Evolutionary conservation across 208 protist species (phyloP), one percentile per base, ranked within the genome.

Genomic region (Acanthamoeba lenticulata): DNA sequence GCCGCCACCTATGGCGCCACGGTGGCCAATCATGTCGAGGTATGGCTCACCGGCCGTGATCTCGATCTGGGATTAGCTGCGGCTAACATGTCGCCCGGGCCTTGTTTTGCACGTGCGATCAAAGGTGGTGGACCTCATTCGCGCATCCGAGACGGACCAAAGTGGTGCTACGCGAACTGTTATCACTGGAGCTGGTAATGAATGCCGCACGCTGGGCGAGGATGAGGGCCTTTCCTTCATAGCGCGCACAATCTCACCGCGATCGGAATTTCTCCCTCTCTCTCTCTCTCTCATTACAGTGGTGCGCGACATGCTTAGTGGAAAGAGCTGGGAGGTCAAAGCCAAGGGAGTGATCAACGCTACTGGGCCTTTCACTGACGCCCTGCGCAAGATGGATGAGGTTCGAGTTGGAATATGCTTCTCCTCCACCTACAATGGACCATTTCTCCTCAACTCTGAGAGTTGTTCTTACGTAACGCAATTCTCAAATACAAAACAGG

Each of bases 1-100:
- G 98, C 99, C 13, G 97, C 98, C 38, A 96, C 97, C 21, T 98
- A 98, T 44, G 95, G 95, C 32, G 98, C 99, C 7, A 95, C 97
- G n/a, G 97, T 98, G n/a, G 95, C 97, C 29, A 99, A 99, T 96
- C 98, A 99, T 96, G 96, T 97, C 32, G 94, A 97, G 44, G 95
- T 97, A 0, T 3, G 49, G 1, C 44, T 60, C 52, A 27, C 52
- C 6, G 0, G 15, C 5, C 15, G 5, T 3, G 11, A 81, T 67
- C 57, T 34, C n/a, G n/a, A 36, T 11, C 13, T n/a, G 1, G 34
- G 1, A 65, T n/a, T 67, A 34, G n/a, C n/a, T 36, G 57, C 96
- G 15, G 27, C 83, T 5, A 93, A 77, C n/a, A 4, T n/a, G 19
- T 40, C 32, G 9, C 24, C 1, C 44, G 36, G 11, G n/a, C 67